A percentile compares a stretch with the other conserved stretches of the same genome.
phyloP scores from a whole-genome alignment of 306 rosid species.

The Vigna unguiculata region DNA sequence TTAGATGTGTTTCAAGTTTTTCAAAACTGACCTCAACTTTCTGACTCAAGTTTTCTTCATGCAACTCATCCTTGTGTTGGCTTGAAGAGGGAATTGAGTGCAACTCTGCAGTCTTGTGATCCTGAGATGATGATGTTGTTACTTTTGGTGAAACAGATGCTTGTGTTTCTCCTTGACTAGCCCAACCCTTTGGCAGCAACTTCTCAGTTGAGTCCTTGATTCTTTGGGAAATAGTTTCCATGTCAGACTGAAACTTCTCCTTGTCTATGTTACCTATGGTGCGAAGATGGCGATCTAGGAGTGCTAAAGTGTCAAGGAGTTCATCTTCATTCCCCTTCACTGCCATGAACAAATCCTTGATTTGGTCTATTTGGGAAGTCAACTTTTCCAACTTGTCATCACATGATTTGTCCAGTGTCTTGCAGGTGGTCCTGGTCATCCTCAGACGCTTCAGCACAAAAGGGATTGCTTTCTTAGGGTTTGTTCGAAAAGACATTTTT shows the following conservation, averaged over 20 bases:
- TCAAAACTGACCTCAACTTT: neutral
- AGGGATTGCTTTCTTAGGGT: slow-evolving; percentile 21
- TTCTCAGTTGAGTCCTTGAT: neutral
- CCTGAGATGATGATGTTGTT: neutral
- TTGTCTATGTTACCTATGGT: neutral
- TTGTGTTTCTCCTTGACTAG: neutral
- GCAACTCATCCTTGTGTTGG: neutral
- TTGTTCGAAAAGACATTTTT: slow-evolving; percentile 2
- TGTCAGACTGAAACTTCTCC: neutral
- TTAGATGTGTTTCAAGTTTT: neutral
- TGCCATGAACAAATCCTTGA: neutral
- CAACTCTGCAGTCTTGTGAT: neutral
- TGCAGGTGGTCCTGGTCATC: neutral
- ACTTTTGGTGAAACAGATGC: neutral
- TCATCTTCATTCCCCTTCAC: neutral
- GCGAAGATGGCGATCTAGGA: neutral
- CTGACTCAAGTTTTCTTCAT: neutral
- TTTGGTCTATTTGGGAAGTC: neutral
- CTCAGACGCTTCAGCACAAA: neutral
- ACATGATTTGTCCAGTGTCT: neutral
- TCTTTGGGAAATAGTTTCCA: neutral
- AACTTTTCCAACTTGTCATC: neutral
- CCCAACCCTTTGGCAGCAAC: neutral
- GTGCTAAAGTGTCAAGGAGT: neutral
- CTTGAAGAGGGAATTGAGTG: slow-evolving; percentile 28